Conservation (phyloP, 305 asterid species). For the Plantago coronopus region DNA sequence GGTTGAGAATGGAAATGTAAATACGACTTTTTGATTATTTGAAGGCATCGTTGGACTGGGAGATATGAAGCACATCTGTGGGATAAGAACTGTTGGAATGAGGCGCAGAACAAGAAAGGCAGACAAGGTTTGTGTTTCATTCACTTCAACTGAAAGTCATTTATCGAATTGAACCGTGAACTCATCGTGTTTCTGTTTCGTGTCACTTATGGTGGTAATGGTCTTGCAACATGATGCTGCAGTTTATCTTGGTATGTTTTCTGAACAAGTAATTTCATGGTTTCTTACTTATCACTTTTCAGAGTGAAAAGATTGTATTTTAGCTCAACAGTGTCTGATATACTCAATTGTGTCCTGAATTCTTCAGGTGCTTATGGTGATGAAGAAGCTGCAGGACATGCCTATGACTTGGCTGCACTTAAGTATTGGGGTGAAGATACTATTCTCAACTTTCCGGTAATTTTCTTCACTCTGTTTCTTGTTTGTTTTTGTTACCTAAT, state of each 20-base stretch:
- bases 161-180: neutral
- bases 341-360: neutral
- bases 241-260: slow-evolving; percentile 75
- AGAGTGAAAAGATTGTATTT: neutral
- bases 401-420: slow-evolving; percentile 87
- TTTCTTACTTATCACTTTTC: neutral
- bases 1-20: neutral
- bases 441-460: slow-evolving; percentile 73
- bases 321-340: neutral
- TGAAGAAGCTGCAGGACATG: slow-evolving; percentile 84
- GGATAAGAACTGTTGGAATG: slow-evolving; percentile 93
- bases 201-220: slow-evolving; percentile 17
- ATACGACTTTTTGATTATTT: neutral
- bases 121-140: slow-evolving; percentile 60
- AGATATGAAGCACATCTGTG: slow-evolving; percentile 89
- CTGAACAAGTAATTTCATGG: neutral
- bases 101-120: slow-evolving; percentile 85
- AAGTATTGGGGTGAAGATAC: slow-evolving; percentile 88
- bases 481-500: no score
- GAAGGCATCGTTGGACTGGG: slow-evolving; percentile 88
- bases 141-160: neutral
- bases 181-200: slow-evolving; percentile 3
- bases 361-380: slow-evolving; percentile 76
- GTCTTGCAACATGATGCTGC: slow-evolving; percentile 29
- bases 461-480: no score